Base-by-base conservation (phyloP, 2,329 filamentous ascomycete species). In the Hypomyces perniciosus region DNA sequence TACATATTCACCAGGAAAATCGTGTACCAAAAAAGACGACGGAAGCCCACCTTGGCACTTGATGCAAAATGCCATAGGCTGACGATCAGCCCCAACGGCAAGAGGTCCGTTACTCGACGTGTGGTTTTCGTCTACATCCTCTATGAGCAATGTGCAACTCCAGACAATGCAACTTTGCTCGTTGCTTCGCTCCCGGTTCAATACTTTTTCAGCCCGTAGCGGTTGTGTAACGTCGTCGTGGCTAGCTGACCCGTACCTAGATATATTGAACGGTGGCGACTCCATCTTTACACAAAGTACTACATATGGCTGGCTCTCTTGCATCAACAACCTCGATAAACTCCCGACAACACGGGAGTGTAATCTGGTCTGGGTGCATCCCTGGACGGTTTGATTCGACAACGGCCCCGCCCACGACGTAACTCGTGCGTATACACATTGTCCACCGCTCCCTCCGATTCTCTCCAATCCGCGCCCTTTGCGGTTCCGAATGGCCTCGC, bases 321-420 rank as follows among this genome's bases (percentile, higher is more conserved):
- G 27, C 27, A 8, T 28, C 12, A 26, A 49, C n/a, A 5, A 35
- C 39, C 35, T 44, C 41, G 41, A 52, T 34, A 40, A 30, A 41
- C 30, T 29, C 48, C 26, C 31, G n/a, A 29, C 20, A 20, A 27
- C 1, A 20, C 30, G 48, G 48, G 48, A 51, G 43, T 43, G 20
- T 20, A 20, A 48, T 41, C 50, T 44, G 30, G 49, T 48, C 39
- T 44, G 39, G 31, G 20, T 44, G 44, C 28, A 20, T 34, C 44
- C 46, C 46, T 44, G 44, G 40, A 52, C 48, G 34, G 27, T 31
- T 29, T 44, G 44, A 51, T 51, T 51, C 31, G 48, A 35, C 37
- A 45, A 38, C 42, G 42, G 44, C 40, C 35, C 7, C 41, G 27
- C 28, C 35, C n/a, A 38, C 35, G 35, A 38, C 35, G 35, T 38